Evolutionary conservation across 2,329 filamentous ascomycete genomes (phyloP).

Genomic region (Verticillium tricorpus): DNA sequence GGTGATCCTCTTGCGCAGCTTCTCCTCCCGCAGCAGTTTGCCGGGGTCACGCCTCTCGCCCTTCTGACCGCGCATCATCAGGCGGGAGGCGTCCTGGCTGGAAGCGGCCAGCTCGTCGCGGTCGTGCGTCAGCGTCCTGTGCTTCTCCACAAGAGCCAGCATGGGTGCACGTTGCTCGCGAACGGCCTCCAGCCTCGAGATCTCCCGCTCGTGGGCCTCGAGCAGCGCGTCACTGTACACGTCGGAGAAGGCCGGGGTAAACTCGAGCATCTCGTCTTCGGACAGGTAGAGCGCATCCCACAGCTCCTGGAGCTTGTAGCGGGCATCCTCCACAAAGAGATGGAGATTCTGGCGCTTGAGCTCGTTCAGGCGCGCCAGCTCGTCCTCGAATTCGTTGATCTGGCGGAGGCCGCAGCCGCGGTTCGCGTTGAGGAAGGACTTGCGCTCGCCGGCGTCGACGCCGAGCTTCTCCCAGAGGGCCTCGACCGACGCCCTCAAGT

Average conservation of each 20-base stretch:
- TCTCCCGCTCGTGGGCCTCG: conserved; percentile 91
- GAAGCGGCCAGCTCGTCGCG: conserved; percentile 84
- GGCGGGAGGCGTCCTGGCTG: conserved; percentile 88
- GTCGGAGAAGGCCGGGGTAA: conserved; percentile 93
- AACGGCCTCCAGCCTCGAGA: conserved; percentile 73
- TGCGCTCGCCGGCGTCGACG: conserved; percentile 76
- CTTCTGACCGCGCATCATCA: conserved; percentile 88
- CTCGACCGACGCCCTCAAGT: conserved; percentile 75
- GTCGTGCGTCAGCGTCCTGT: conserved; percentile 78
- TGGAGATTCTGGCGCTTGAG: conserved; percentile 94
- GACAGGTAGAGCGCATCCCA: conserved; percentile 95
- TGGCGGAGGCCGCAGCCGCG: conserved; percentile 85
- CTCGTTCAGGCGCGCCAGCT: conserved; percentile 80
- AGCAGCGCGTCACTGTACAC: conserved; percentile 95
- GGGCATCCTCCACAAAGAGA: conserved; percentile 90
- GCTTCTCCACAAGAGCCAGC: conserved; percentile 75
- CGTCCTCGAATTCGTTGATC: conserved; percentile 95
- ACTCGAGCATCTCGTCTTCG: conserved; percentile 98
- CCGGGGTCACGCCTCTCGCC: conserved; percentile 93
- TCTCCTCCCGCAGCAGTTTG: conserved; percentile 90
- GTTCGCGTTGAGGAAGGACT: conserved; percentile 79
- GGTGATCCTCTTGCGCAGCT: conserved; percentile 91
- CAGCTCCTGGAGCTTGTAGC: conserved; percentile 84
- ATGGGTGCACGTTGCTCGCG: conserved; percentile 84
- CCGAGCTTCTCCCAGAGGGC: conserved; percentile 84